Evolutionary conservation across 495 filamentous ascomycete species (phyloP).

Genomic region (Annulohypoxylon nitens): DNA sequence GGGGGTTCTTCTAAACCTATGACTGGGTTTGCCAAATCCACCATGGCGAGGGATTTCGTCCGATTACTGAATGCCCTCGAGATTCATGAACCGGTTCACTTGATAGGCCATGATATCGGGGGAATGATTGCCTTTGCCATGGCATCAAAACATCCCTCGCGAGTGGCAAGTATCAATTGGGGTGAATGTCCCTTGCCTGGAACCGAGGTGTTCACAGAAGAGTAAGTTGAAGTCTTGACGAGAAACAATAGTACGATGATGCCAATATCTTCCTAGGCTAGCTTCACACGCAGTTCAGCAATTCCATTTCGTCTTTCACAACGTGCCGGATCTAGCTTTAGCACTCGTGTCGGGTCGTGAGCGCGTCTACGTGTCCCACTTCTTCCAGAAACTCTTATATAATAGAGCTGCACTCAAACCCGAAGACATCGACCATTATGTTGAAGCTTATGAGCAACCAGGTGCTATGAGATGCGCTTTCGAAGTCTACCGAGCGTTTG

Average conservation of each 20-base stretch:
- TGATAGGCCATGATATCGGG: slow-evolving; percentile 64
- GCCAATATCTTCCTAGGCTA: slow-evolving; percentile 17
- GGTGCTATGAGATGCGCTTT: slow-evolving; percentile 58
- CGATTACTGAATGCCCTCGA: slow-evolving; percentile 36
- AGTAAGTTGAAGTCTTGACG: slow-evolving; percentile 16
- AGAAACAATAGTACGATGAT: neutral
- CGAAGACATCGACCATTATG: slow-evolving; percentile 57
- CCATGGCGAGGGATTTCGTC: slow-evolving; percentile 50
- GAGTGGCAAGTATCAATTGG: slow-evolving; percentile 56
- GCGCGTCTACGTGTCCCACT: slow-evolving; percentile 60
- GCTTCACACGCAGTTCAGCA: slow-evolving; percentile 48
- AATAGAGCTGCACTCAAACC: slow-evolving; percentile 55
- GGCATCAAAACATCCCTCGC: slow-evolving; percentile 49
- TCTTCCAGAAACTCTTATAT: slow-evolving; percentile 56
- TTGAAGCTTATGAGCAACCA: slow-evolving; percentile 52
- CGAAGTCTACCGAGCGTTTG: slow-evolving; percentile 59
- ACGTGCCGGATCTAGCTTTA: slow-evolving; percentile 57
- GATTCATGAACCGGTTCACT: slow-evolving; percentile 56
- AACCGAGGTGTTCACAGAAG: slow-evolving; percentile 48
- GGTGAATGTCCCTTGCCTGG: slow-evolving; percentile 63
- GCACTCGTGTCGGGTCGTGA: slow-evolving; percentile 58
- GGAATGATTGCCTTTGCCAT: slow-evolving; percentile 61
- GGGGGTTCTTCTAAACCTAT: slow-evolving; percentile 57
- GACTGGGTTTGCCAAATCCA: slow-evolving; percentile 55
- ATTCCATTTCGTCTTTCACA: slow-evolving; percentile 64